A percentile compares a stretch with the other conserved stretches of the same genome.
Conservation (phyloP, 805 yeast species). For the Myxozyma melibiosi region DNA sequence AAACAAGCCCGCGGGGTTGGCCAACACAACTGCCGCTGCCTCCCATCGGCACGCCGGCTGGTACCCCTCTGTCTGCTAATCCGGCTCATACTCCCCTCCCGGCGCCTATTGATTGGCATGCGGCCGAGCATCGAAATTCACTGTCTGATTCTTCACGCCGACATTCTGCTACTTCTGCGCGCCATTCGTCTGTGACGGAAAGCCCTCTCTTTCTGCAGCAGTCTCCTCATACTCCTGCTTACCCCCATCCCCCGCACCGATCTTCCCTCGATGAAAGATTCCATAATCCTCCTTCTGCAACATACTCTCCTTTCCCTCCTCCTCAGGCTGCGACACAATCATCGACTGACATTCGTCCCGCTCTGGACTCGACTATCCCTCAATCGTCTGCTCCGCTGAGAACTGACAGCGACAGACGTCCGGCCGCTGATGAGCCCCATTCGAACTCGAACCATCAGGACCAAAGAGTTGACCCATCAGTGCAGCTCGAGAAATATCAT, state of each 20-base stretch:
- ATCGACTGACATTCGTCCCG: too few relatives aligned
- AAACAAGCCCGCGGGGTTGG: background rate
- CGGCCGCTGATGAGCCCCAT: background rate
- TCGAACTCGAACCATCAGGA: background rate
- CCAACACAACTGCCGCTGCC: conserved; percentile 9
- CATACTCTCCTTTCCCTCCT: too few relatives aligned
- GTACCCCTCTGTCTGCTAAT: background rate
- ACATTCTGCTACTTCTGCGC: too few relatives aligned
- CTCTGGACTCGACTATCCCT: too few relatives aligned
- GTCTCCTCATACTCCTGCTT: background rate
- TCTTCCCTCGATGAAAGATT: too few relatives aligned
- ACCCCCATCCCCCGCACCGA: background rate
- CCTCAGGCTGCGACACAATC: too few relatives aligned
- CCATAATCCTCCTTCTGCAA: too few relatives aligned
- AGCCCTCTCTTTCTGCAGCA: background rate
- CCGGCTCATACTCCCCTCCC: conserved; percentile 6
- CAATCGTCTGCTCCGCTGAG: too few relatives aligned
- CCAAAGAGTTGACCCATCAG: background rate
- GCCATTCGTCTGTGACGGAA: too few relatives aligned
- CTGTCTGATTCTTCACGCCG: too few relatives aligned
- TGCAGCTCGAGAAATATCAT: conserved; percentile 13
- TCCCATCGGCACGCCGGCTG: background rate
- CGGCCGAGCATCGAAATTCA: background rate
- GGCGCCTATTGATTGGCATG: background rate
- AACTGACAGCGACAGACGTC: too few relatives aligned